These are phyloP conservation scores for Rhodofomes roseus DNA, from an alignment of 1,284 basidiomycete genomes.

Conservation along the genomic window DNA sequence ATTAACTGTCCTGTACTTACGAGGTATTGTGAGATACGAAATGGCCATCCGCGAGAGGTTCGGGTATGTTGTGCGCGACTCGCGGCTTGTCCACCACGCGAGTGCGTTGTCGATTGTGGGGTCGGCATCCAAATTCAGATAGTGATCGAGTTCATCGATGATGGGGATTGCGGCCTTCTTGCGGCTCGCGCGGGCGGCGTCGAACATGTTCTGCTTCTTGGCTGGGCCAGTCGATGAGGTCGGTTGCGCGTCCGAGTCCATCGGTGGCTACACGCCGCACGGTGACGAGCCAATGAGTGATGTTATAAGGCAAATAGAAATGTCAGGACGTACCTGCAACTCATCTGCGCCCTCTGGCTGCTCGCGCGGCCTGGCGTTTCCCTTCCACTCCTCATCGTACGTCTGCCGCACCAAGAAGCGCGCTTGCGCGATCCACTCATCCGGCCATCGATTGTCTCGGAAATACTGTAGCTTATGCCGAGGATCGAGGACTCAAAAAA, in stretches of 20 bases:
- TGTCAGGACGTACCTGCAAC: neutral
- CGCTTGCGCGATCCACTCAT: neutral
- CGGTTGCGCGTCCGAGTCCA: no score
- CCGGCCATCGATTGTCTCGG: slow-evolving; percentile 20
- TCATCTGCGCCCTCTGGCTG: neutral
- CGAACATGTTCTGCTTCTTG: neutral
- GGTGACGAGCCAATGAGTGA: no score
- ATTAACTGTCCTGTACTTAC: slow-evolving; percentile 24
- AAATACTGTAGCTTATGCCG: slow-evolving; percentile 31
- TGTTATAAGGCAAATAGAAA: no score
- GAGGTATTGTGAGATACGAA: slow-evolving; percentile 29
- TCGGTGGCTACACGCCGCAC: no score
- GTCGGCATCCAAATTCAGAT: neutral
- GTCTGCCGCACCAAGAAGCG: neutral
- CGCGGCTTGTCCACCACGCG: slow-evolving; percentile 25
- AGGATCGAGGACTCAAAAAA: slow-evolving; percentile 29
- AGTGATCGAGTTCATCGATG: neutral
- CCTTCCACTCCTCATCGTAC: neutral
- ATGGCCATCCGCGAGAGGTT: slow-evolving; percentile 27
- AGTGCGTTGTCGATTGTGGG: slow-evolving; percentile 7
- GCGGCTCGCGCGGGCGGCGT: neutral
- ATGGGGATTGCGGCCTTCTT: neutral
- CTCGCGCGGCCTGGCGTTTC: neutral
- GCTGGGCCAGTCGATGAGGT: neutral
- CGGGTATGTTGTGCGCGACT: slow-evolving; percentile 19